Conservation (phyloP, 1,284 basidiomycete genomes). For the Trichosporon sp. region DNA sequence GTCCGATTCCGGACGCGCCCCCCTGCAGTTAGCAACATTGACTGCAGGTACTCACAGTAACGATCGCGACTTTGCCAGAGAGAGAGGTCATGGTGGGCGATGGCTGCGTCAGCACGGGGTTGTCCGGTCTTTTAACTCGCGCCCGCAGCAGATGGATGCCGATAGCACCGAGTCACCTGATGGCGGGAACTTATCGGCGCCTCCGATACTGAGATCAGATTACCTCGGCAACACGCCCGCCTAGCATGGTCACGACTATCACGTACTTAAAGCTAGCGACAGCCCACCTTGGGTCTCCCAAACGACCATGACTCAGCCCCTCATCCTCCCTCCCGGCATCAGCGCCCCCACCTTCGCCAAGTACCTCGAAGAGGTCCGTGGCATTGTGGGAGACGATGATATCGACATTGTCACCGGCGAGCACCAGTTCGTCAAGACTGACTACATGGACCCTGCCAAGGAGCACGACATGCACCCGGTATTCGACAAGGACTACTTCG, state of each 20-base stretch:
- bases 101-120: background rate
- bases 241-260: too few species aligned
- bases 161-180: background rate
- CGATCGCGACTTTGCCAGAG: slow-evolving; percentile 13
- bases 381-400: slow-evolving; percentile 9
- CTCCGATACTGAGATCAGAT: background rate
- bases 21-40: slow-evolving; percentile 11
- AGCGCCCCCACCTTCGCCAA: background rate
- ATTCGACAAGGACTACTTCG: slow-evolving; percentile 17
- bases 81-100: slow-evolving; percentile 4
- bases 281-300: background rate
- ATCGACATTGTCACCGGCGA: slow-evolving; percentile 9
- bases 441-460: slow-evolving; percentile 15
- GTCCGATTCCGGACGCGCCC: slow-evolving; percentile 24
- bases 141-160: background rate
- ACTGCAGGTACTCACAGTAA: background rate
- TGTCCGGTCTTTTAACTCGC: background rate
- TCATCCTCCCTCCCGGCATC: slow-evolving; percentile 10
- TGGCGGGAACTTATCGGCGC: background rate
- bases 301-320: slow-evolving; percentile 1
- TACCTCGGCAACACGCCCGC: background rate
- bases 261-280: too few species aligned
- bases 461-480: slow-evolving; percentile 16
- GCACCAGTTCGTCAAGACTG: slow-evolving; percentile 15
- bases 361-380: slow-evolving; percentile 7